Percentiles rank a stretch among this genome's conserved stretches.
phyloP scores from a whole-genome alignment of 2,329 filamentous ascomycete genomes.

The Grosmannia huntii region DNA sequence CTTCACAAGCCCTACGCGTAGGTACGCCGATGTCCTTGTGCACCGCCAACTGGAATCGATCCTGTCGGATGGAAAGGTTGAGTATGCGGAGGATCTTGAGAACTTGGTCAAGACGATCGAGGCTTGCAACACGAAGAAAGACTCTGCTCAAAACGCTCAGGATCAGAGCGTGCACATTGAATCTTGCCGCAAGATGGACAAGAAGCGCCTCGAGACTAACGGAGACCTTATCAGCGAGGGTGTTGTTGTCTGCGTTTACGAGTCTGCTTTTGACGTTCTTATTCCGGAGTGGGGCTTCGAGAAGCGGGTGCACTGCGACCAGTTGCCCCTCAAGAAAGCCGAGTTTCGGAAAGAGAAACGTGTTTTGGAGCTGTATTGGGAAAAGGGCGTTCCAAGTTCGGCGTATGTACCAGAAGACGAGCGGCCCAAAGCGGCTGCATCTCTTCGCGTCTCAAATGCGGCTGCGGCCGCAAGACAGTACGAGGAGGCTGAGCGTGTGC shows the following conservation, averaged over 20 bases:
- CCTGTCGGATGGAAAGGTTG: slow-evolving; percentile 66
- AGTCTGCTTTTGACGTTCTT: slow-evolving; percentile 94
- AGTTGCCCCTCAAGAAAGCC: slow-evolving; percentile 96
- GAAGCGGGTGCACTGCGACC: slow-evolving; percentile 97
- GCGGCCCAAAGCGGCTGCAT: slow-evolving; percentile 69
- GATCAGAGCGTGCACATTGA: slow-evolving; percentile 99
- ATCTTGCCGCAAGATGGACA: slow-evolving; percentile 91
- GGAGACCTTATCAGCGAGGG: slow-evolving; percentile 91
- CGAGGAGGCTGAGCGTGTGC: slow-evolving; percentile 67
- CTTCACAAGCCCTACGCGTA: slow-evolving; percentile 88
- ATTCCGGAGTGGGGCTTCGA: slow-evolving; percentile 98
- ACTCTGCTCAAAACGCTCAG: slow-evolving; percentile 92
- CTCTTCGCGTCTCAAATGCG: slow-evolving; percentile 61
- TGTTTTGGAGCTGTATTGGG: slow-evolving; percentile 94
- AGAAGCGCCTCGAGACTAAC: slow-evolving; percentile 71
- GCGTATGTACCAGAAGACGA: slow-evolving; percentile 96
- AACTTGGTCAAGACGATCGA: slow-evolving; percentile 83
- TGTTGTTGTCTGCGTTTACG: slow-evolving; percentile 93
- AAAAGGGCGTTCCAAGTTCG: slow-evolving; percentile 95
- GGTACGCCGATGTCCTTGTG: slow-evolving; percentile 89
- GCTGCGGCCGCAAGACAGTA: slow-evolving; percentile 67
- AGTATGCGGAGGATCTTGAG: slow-evolving; percentile 84
- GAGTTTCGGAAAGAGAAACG: slow-evolving; percentile 96
- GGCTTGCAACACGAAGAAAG: slow-evolving; percentile 97
- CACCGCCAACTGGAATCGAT: slow-evolving; percentile 87